Evolutionary conservation across 2,329 filamentous ascomycete genomes (phyloP).

Genomic region (Lachnellula suecica): DNA sequence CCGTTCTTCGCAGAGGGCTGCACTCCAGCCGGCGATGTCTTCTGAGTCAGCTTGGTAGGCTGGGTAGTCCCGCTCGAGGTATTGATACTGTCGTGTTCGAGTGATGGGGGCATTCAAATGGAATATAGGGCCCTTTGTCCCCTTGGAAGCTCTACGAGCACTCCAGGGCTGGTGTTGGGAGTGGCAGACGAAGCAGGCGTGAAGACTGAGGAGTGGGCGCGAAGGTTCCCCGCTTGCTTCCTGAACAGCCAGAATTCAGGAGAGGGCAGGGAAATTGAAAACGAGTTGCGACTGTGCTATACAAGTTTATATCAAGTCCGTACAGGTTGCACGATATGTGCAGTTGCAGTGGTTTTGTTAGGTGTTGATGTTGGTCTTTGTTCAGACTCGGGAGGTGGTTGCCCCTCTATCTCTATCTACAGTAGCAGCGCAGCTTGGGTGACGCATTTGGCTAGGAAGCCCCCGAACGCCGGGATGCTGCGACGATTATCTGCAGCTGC

Average conservation of each 20-base stretch:
- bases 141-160: background rate
- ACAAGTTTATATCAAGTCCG: too few relatives aligned
- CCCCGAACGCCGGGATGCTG: background rate
- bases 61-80: constrained; percentile 19
- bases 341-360: constrained; percentile 1
- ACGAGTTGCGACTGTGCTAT: background rate
- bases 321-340: background rate
- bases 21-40: constrained; percentile 23
- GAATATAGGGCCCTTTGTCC: constrained; percentile 5
- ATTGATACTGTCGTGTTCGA: constrained; percentile 31
- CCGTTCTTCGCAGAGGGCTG: constrained; percentile 30
- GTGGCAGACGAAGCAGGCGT: constrained; percentile 4
- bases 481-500: constrained; percentile 3
- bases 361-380: constrained; percentile 1
- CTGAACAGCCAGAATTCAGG: constrained; percentile 25
- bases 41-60: constrained; percentile 25
- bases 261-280: constrained; percentile 19
- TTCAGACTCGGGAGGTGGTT: constrained; percentile 5
- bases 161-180: constrained; percentile 13
- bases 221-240: constrained; percentile 20
- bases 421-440: too few relatives aligned
- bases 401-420: too few relatives aligned
- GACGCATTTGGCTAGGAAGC: background rate
- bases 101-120: constrained; percentile 38
- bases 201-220: background rate